Evolutionary conservation across 2,329 filamentous ascomycete genomes (phyloP).

Genomic region (Xylariales sp.): DNA sequence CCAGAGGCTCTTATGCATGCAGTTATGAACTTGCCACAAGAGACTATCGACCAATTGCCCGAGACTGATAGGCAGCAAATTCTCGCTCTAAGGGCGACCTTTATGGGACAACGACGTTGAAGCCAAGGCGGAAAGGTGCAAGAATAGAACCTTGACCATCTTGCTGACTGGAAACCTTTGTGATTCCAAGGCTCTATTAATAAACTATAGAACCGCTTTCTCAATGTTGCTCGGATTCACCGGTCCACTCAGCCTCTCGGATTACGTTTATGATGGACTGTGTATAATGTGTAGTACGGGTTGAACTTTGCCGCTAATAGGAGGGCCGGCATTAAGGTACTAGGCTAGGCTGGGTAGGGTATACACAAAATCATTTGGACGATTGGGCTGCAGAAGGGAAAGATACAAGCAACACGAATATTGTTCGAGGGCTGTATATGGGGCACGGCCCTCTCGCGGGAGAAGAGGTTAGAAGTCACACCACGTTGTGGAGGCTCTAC

Average conservation of each 20-base stretch:
- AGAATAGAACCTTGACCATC: neutral
- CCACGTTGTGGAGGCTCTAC: neutral
- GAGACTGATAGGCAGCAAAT: slow-evolving; percentile 83
- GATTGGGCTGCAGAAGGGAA: neutral
- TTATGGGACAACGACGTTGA: slow-evolving; percentile 51
- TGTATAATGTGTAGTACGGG: slow-evolving; percentile 10
- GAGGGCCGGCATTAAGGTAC: slow-evolving; percentile 11
- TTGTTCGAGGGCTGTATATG: neutral
- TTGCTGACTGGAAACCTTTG: neutral
- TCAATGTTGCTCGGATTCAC: neutral
- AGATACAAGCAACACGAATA: slow-evolving; percentile 1
- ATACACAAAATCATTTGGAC: slow-evolving; percentile 13
- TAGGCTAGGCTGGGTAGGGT: slow-evolving; percentile 10
- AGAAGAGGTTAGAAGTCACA: neutral
- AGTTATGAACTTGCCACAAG: slow-evolving; percentile 82
- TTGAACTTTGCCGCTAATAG: neutral
- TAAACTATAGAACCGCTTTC: neutral
- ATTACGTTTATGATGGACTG: slow-evolving; percentile 1
- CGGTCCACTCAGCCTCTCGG: neutral
- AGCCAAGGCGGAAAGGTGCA: neutral
- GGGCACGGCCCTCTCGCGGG: neutral
- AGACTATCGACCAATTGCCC: slow-evolving; percentile 82
- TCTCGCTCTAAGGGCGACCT: slow-evolving; percentile 76
- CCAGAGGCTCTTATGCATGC: slow-evolving; percentile 82
- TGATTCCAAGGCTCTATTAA: neutral